Conservation (phyloP, 176 grass and related monocot species). For the Oryza longistaminata region DNA sequence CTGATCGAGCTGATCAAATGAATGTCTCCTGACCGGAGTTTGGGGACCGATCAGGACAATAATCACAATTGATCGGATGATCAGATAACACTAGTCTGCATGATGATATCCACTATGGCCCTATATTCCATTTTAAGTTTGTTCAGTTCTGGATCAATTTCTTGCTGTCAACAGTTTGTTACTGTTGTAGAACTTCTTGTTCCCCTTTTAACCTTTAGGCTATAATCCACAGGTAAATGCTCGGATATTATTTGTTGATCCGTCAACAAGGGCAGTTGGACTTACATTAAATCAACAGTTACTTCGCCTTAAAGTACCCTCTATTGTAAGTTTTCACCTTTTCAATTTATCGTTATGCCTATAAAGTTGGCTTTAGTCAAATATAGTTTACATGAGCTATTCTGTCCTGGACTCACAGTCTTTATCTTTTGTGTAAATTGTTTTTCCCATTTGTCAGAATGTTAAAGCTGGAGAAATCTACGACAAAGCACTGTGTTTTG, state of each 20-base stretch:
- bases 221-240: slow-evolving; percentile 74
- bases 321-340: slow-evolving; percentile 61
- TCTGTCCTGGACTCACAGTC: neutral
- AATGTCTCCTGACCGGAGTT: too few relatives aligned
- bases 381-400: neutral
- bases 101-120: neutral
- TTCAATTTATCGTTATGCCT: slow-evolving; percentile 17
- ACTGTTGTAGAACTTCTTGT: neutral
- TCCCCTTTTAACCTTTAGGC: slow-evolving; percentile 10
- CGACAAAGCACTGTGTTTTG: slow-evolving; percentile 66
- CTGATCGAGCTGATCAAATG: too few relatives aligned
- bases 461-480: slow-evolving; percentile 87
- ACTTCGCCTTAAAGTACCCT: slow-evolving; percentile 70
- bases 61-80: too few relatives aligned
- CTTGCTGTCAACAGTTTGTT: neutral
- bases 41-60: too few relatives aligned
- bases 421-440: neutral
- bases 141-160: neutral
- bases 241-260: slow-evolving; percentile 94
- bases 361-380: slow-evolving; percentile 17
- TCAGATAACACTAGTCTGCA: neutral
- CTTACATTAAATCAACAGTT: slow-evolving; percentile 81
- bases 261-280: slow-evolving; percentile 92
- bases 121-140: neutral
- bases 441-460: slow-evolving; percentile 55